A percentile compares a stretch with the other conserved stretches of the same genome.
phyloP scores from a whole-genome alignment of 1,139 yeast species.

The Sugiyamaella grinbergsii region DNA sequence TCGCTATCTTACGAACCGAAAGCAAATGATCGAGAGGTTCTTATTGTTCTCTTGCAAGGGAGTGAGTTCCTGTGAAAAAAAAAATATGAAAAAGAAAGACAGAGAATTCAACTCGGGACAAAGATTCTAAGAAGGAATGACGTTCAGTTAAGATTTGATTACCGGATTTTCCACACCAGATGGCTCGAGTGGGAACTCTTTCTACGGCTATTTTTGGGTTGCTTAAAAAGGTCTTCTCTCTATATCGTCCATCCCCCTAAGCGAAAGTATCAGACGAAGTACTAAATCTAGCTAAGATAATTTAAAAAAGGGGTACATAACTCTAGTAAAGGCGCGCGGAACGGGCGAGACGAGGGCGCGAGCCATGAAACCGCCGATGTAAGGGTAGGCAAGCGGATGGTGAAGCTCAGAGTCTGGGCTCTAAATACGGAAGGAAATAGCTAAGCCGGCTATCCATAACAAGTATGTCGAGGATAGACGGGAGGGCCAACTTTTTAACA shows the following conservation, averaged over 20 bases:
- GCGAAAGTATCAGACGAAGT: background rate
- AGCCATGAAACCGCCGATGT: too few relatives aligned
- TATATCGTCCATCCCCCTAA: conserved; percentile 7
- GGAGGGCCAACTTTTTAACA: too few relatives aligned
- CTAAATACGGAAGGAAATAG: too few relatives aligned
- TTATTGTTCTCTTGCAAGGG: too few relatives aligned
- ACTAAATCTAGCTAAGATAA: conserved; percentile 5
- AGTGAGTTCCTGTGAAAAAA: background rate
- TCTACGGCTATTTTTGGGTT: too few relatives aligned
- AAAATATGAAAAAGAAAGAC: background rate
- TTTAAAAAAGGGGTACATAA: conserved; percentile 14
- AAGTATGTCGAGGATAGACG: background rate
- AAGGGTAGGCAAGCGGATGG: background rate
- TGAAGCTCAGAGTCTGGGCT: too few relatives aligned
- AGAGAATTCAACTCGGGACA: background rate
- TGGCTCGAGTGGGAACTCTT: too few relatives aligned
- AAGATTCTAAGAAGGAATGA: background rate
- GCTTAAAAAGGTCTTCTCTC: too few relatives aligned
- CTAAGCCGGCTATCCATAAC: too few relatives aligned
- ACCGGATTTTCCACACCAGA: too few relatives aligned
- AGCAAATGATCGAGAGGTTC: background rate
- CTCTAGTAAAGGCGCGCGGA: conserved; percentile 5
- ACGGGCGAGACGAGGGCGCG: too few relatives aligned
- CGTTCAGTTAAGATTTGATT: background rate
- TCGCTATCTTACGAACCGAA: background rate